phyloP scores from a whole-genome alignment of 768 basidiomycete species.

The Lactarius hatsudake region DNA sequence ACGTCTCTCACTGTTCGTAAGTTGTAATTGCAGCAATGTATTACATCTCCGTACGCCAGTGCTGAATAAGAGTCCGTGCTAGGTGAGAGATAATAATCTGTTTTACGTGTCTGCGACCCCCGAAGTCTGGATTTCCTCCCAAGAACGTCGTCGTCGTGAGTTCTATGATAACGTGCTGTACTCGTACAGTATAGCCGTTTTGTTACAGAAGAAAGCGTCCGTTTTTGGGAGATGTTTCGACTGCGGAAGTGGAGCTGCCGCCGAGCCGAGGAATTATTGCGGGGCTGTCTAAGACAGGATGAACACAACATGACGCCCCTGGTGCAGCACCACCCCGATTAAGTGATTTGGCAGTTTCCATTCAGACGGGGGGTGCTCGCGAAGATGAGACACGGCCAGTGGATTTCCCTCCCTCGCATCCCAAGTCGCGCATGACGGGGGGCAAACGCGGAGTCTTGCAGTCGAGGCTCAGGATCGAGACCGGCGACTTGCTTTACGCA shows the following conservation, averaged over 20 bases:
- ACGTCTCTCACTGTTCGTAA: neutral
- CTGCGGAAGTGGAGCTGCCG: neutral
- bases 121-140: neutral
- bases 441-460: neutral
- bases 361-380: neutral
- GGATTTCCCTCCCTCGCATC: neutral
- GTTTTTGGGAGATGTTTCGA: neutral
- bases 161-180: neutral
- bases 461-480: neutral
- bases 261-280: neutral
- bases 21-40: neutral
- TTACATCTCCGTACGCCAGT: neutral
- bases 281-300: neutral
- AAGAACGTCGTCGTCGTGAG: neutral
- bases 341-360: neutral
- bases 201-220: neutral
- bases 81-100: neutral
- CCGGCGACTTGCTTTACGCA: neutral
- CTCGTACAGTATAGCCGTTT: neutral
- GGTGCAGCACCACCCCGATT: neutral
- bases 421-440: neutral
- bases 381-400: neutral
- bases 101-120: neutral
- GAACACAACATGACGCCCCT: neutral
- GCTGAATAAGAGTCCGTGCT: neutral